A percentile compares a stretch with the other conserved stretches of the same genome.
Conservation (phyloP, 352 stramenopile genomes). For the Hyaloperonospora brassicae region DNA sequence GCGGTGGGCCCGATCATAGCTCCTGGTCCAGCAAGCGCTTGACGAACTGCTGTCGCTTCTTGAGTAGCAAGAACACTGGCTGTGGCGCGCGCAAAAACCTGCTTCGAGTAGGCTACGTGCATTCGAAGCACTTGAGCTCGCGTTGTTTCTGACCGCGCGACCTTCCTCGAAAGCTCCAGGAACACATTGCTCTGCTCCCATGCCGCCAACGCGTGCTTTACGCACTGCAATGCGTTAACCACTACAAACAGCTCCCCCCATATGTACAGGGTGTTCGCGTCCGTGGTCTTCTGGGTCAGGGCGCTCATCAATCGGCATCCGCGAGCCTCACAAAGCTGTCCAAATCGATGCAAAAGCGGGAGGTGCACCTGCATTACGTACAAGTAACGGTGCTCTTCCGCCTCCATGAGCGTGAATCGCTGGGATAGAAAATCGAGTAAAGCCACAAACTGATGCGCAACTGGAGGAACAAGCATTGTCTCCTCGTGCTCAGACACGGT, state of each 20-base stretch:
- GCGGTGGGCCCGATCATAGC: conserved; percentile 64
- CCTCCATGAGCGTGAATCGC: conserved; percentile 54
- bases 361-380: conserved; percentile 70
- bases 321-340: conserved; percentile 23
- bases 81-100: conserved; percentile 42
- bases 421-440: conserved; percentile 63
- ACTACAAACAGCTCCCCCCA: conserved; percentile 38
- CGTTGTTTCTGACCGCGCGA: conserved; percentile 47
- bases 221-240: conserved; percentile 41
- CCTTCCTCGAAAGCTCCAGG: conserved; percentile 52
- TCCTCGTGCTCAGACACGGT: conserved; percentile 1
- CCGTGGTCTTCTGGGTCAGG: conserved; percentile 12
- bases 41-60: conserved; percentile 59
- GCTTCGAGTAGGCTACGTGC: conserved; percentile 49
- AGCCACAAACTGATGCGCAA: conserved; percentile 33
- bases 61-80: conserved; percentile 50
- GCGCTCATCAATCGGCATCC: conserved; percentile 11
- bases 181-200: conserved; percentile 71
- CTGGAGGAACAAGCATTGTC: conserved; percentile 19
- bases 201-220: conserved; percentile 29
- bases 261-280: neutral
- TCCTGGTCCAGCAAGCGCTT: conserved; percentile 57
- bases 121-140: conserved; percentile 50
- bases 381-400: conserved; percentile 60
- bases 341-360: conserved; percentile 35